Base-by-base conservation (phyloP, 169 alveolate genomes). In the Plasmodium blacklocki region DNA sequence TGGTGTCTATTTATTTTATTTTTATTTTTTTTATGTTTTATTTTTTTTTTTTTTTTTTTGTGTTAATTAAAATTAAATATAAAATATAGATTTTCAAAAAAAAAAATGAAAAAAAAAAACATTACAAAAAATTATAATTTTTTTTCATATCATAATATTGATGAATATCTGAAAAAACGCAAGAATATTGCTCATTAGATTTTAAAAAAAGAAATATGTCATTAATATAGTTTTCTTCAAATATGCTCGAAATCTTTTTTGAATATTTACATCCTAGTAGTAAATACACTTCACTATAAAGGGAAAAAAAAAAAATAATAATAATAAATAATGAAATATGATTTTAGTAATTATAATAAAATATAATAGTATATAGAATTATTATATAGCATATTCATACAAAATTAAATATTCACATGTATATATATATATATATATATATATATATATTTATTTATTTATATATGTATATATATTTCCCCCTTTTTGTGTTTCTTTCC, bases 161-260 rank as follows among this genome's bases (percentile, higher is more conserved):
- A 52, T 85, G 92, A 8, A 85, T 47, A 45, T 85, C 92, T 54
- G 71, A 47, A 71, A 85, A 85, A 45, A 29, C 73, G 47, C 92
- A 85, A 19, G 19, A 11, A 56, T 85, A 85, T 14, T 19, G 23
- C 11, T 85, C 92, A 52, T 26, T 56, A 12, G 74, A 85, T 19
- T 85, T 85, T 66, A 85, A 73, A 47, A 85, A 85, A 73, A 66
- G 49, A 23, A 71, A 85, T n/a, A 85, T 15, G 54, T 85, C 87
- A n/a, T 26, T 72, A 18, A 85, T 52, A 52, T 85, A 85, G 39
- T 70, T 71, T 64, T 54, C 92, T 18, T 71, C 75, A 49, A 85
- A 71, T 11, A 85, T 71, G 14, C 11, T 21, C 60, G 52, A 23
- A 21, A 80, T n/a, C 2, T 60, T 29, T 15, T 52, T 18, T 7